phyloP scores from a whole-genome alignment of 331 rosid genomes.

The Erythrophleum ivorense region DNA sequence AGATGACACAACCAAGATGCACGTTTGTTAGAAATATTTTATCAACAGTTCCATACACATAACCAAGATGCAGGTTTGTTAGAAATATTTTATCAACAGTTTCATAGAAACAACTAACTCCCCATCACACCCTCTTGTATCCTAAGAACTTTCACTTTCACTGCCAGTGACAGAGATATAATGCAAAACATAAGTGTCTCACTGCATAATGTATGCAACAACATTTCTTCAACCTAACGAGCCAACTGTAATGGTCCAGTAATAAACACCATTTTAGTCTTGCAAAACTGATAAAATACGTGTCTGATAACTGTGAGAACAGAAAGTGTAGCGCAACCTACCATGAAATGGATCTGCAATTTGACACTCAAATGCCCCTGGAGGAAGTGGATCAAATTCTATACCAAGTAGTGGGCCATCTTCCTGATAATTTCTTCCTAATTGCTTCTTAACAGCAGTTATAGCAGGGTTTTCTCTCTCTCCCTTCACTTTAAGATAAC shows the following conservation, averaged over 20 bases:
- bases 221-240: conserved; percentile 10
- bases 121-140: not conserved
- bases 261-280: conserved; percentile 27
- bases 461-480: conserved; percentile 95
- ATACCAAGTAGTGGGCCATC: conserved; percentile 91
- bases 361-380: conserved; percentile 87
- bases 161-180: conserved; percentile 19
- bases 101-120: conserved; percentile 22
- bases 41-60: conserved; percentile 15
- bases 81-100: conserved; percentile 18
- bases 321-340: conserved; percentile 40
- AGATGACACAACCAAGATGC: not conserved
- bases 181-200: conserved; percentile 6
- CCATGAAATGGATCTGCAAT: conserved; percentile 67
- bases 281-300: conserved; percentile 30
- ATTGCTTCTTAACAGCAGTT: conserved; percentile 89
- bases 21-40: conserved; percentile 25
- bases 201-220: conserved; percentile 3
- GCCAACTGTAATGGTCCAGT: conserved; percentile 2
- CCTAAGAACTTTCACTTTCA: conserved; percentile 19
- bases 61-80: conserved; percentile 22
- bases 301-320: not conserved
- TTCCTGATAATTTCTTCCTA: conserved; percentile 74
- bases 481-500: conserved; percentile 93
- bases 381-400: conserved; percentile 90